phyloP scores from a whole-genome alignment of 768 basidiomycete genomes.

The Tephrocybe rancida region DNA sequence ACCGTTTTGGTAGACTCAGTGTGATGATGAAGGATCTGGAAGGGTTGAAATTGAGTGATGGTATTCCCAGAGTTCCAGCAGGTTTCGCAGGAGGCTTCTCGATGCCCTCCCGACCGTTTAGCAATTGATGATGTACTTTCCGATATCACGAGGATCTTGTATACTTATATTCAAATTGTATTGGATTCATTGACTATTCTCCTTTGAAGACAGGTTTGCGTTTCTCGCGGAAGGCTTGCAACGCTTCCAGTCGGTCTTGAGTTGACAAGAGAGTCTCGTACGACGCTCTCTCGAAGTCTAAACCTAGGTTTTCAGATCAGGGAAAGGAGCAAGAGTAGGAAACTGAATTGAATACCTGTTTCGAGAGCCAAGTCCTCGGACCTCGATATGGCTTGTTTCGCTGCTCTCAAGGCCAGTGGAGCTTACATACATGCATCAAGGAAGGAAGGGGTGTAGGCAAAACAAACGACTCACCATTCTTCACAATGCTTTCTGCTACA shows the following conservation, averaged over 20 bases:
- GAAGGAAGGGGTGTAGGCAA: neutral
- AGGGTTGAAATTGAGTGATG: conserved; percentile 60
- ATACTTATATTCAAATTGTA: conserved; percentile 18
- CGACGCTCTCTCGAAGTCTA: conserved; percentile 88
- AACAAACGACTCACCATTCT: conserved; percentile 53
- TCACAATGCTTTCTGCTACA: conserved; percentile 68
- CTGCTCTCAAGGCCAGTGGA: conserved; percentile 84
- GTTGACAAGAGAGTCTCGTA: conserved; percentile 80
- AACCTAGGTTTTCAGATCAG: conserved; percentile 42
- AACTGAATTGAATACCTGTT: conserved; percentile 48
- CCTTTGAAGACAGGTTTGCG: conserved; percentile 79
- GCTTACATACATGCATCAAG: conserved; percentile 42
- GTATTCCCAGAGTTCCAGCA: conserved; percentile 54
- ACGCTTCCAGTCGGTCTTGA: conserved; percentile 80
- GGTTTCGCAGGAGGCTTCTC: conserved; percentile 59
- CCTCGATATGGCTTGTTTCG: conserved; percentile 82
- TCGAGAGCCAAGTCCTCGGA: conserved; percentile 81
- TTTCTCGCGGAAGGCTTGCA: conserved; percentile 87
- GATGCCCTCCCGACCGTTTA: conserved; percentile 46
- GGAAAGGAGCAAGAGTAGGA: neutral
- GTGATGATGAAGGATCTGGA: conserved; percentile 90
- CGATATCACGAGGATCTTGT: conserved; percentile 17
- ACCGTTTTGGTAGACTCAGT: conserved; percentile 74
- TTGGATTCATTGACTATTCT: conserved; percentile 47
- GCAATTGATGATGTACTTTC: conserved; percentile 22